phyloP scores from a whole-genome alignment of 768 basidiomycete species.

The Leucocoprinus leucothites region DNA sequence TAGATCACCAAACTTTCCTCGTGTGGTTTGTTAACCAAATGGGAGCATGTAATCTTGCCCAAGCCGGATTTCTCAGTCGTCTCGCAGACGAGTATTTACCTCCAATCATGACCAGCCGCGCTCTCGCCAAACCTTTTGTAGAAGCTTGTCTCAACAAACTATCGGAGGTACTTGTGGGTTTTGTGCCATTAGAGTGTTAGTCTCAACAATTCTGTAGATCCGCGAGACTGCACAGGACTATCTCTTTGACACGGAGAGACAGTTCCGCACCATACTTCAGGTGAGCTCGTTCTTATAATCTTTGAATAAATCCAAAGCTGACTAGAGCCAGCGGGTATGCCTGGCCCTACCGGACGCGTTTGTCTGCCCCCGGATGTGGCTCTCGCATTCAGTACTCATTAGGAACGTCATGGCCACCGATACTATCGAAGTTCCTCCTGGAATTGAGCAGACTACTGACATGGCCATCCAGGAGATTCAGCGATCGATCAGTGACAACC shows the following conservation, averaged over 20 bases:
- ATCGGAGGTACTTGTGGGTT: constrained; percentile 46
- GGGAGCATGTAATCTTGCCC: constrained; percentile 74
- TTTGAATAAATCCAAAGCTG: too few relatives aligned
- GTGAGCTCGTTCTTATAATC: constrained; percentile 38
- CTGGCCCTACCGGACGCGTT: constrained; percentile 73
- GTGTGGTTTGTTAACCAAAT: constrained; percentile 79
- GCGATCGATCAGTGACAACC: constrained; percentile 50
- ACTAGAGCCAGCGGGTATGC: constrained; percentile 54
- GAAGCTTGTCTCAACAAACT: constrained; percentile 70
- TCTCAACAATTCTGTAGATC: constrained; percentile 39
- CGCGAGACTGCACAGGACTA: constrained; percentile 50
- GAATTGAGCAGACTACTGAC: constrained; percentile 22
- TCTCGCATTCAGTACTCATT: constrained; percentile 44
- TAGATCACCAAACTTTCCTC: constrained; percentile 76
- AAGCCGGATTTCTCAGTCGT: constrained; percentile 71
- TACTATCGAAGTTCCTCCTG: constrained; percentile 18
- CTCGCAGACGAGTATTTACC: constrained; percentile 80
- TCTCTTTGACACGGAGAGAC: constrained; percentile 47
- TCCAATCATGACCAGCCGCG: constrained; percentile 63
- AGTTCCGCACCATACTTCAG: constrained; percentile 59
- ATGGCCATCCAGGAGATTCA: constrained; percentile 38
- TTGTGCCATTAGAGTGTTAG: not conserved
- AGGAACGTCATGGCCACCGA: constrained; percentile 44
- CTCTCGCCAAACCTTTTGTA: constrained; percentile 64
- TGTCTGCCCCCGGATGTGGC: constrained; percentile 71